Evolutionary conservation across 1,284 basidiomycete species (phyloP).

Genomic region (Caloboletus firmus): DNA sequence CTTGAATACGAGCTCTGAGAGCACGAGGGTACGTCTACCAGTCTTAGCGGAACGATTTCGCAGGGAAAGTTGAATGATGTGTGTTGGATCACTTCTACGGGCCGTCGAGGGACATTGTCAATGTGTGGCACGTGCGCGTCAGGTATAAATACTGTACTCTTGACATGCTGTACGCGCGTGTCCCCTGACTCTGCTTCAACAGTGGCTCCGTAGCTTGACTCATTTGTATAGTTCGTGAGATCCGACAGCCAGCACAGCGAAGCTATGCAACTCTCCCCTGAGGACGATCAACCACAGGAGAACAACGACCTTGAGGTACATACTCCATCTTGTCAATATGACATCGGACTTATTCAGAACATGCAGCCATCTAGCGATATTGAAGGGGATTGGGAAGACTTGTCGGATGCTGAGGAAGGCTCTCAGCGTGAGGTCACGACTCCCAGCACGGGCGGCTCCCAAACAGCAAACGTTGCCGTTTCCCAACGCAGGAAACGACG

Average conservation of each 20-base stretch:
- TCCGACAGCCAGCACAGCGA: background rate
- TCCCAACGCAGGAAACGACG: slow-evolving; percentile 26
- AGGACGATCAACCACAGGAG: background rate
- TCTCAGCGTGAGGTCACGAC: slow-evolving; percentile 8
- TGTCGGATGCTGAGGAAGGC: slow-evolving; percentile 18
- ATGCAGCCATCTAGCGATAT: slow-evolving; percentile 9
- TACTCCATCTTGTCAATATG: background rate
- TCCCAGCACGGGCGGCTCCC: slow-evolving; percentile 9
- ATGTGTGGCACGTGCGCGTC: no score
- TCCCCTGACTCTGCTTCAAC: background rate
- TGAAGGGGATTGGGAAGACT: slow-evolving; percentile 29
- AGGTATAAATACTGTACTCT: background rate
- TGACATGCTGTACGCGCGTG: background rate
- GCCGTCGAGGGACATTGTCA: background rate
- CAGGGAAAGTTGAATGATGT: no score
- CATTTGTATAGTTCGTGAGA: background rate
- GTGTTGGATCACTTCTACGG: no score
- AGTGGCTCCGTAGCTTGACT: background rate
- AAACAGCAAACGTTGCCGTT: slow-evolving; percentile 2
- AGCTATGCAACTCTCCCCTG: slow-evolving; percentile 2
- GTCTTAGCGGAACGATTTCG: no score
- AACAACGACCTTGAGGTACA: slow-evolving; percentile 12
- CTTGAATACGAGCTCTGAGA: no score
- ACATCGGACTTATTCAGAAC: background rate
- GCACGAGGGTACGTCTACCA: no score